Base-by-base conservation (phyloP, 2,329 filamentous ascomycete species). In the Thielaviopsis punctulata region DNA sequence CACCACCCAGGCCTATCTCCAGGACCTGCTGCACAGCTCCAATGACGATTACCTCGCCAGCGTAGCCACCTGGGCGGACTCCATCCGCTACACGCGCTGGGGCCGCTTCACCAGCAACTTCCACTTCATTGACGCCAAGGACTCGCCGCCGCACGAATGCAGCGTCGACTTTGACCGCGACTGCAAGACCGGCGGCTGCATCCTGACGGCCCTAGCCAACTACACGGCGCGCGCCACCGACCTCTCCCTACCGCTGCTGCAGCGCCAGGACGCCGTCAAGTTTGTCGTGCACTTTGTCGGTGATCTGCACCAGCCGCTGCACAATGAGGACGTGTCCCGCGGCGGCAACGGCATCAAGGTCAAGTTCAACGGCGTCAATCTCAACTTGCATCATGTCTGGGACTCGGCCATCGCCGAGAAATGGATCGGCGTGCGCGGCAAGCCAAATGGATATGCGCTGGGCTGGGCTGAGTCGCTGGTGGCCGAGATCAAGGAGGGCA, bases 371-470 rank as follows among this genome's bases (percentile, higher is more conserved):
- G 72, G 71, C 2, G 62, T 64, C 25, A 63, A 68, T 24, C 71
- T 75, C 52, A 87, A 87, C 61, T 70, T 87, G 43, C 84, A 87
- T 60, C 73, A 81, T 54, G 76, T 86, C 15, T 87, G 83, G 83
- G 84, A 87, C 61, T 77, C 74, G 51, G 76, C 73, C 58, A 86
- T 86, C 56, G 73, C 77, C 0, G 80, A 84, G 65, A 76, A 80
- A 60, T 65, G 76, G 59, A 68, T 82, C 1, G 80, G 80, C 2
- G 76, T 72, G n/a, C 65, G 68, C 39, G 65, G 75, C 60, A 63
- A 68, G 64, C 63, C 73, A 1, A 77, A 73, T 54, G 62, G 64
- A 4, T 66, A 72, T 45, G 79, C 77, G 1, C 62, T 67, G 49
- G 62, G 61, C 43, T 84, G 80, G 75, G 76, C 80, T 1, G 65